These are phyloP conservation scores for Triticum aestivum DNA, from an alignment of 176 grass and related monocot species.

Conservation along the genomic window IWGSC_CS_RefSeq_v2.1 NC_057803.1:631449554-631450053, in stretches of 20 bases:
- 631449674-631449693: constrained; percentile 76
- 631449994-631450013: constrained; percentile 63
- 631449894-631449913: constrained; percentile 21
- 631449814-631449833: constrained; percentile 74
- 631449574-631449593: constrained; percentile 20
- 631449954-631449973: constrained; percentile 29
- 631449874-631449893: constrained; percentile 10
- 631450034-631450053: constrained; percentile 15
- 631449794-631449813: constrained; percentile 32
- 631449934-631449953: constrained; percentile 18
- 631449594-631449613: neutral
- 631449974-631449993: constrained; percentile 88
- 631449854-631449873: constrained; percentile 80
- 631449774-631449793: constrained; percentile 29
- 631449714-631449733: constrained; percentile 66
- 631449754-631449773: neutral
- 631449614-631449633: constrained; percentile 22
- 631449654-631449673: constrained; percentile 95
- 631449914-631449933: neutral
- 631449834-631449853: constrained; percentile 80
- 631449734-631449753: constrained; percentile 60
- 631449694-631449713: constrained; percentile 59
- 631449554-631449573: neutral
- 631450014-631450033: constrained; percentile 56
- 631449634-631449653: constrained; percentile 82